Evolutionary conservation across 495 filamentous ascomycete species (phyloP), one percentile per base, ranked within the genome.

Genomic region (Alectoria sarmentosa): DNA sequence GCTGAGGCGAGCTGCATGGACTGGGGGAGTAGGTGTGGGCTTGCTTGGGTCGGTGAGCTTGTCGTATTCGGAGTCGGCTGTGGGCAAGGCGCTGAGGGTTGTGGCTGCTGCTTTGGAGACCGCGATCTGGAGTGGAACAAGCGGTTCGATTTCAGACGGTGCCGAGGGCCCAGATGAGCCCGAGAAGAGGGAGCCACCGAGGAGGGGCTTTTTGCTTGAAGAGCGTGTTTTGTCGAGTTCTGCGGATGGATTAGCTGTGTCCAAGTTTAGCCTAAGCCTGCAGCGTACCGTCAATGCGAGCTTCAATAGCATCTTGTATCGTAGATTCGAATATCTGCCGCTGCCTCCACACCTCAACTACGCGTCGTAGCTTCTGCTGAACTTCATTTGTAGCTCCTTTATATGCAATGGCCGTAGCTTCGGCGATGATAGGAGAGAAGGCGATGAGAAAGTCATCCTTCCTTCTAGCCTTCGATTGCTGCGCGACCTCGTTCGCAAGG

Each of bases 401-500:
- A 76, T 97, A 98, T 60, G 95, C 91, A 13, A 80, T 78, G 34
- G 89, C 81, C 13, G 86, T 88, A 13, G 91, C 92, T 70, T 98
- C 95, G 3, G 87, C 90, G 62, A 98, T 89, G 69, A 96, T 84
- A 13, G 92, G 91, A 6, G 90, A 88, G 74, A 96, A 97, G 7
- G 94, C 92, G 36, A 88, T 83, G 21, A 96, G 76, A 69, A 99
- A 99, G 62, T 99, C 94, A 39, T 91, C 85, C 77, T 95, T 96
- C 54, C 85, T 84, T 49, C 92, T 88, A 28, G 88, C 90, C 72
- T 93, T 95, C 14, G 92, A 96, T 72, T 97, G 93, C 72, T 99
- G 94, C 30, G 88, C 87, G 52, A 99, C 90, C 79, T 99, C 94
- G 78, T 99, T 99, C 58, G 92, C 92, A 46, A 99, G 86, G 73